Conservation (phyloP, 345 rosid species). For the Tarenaya hassleriana region DNA sequence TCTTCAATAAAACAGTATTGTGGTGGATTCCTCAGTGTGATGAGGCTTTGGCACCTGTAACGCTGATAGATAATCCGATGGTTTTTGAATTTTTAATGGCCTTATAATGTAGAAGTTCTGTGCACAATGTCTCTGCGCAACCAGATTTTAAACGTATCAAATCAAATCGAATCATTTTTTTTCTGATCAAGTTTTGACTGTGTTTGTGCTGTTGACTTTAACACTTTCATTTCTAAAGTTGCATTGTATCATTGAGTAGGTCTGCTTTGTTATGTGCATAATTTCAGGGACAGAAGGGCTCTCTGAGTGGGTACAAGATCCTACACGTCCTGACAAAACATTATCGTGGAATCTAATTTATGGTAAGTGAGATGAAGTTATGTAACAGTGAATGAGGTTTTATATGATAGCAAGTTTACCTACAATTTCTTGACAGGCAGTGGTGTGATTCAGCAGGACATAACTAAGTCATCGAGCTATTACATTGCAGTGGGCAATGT, state of each 20-base stretch:
- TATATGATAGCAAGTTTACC: constrained; percentile 17
- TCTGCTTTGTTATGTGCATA: constrained; percentile 23
- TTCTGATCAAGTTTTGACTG: too few relatives aligned
- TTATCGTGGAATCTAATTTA: constrained; percentile 73
- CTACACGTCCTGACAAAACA: constrained; percentile 75
- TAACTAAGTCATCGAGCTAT: constrained; percentile 63
- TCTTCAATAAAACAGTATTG: constrained; percentile 2
- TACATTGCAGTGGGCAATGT: constrained; percentile 76
- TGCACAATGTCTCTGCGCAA: neutral
- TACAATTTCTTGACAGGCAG: constrained; percentile 40
- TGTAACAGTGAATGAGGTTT: constrained; percentile 8
- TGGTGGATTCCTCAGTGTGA: neutral
- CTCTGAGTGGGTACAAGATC: constrained; percentile 74
- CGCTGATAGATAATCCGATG: neutral
- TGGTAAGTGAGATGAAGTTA: constrained; percentile 37
- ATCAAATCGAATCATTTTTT: too few relatives aligned
- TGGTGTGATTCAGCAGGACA: constrained; percentile 53
- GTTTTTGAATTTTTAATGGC: neutral
- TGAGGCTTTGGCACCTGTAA: constrained; percentile 3
- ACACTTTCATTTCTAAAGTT: too few relatives aligned
- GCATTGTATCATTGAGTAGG: too few relatives aligned
- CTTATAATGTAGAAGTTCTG: neutral
- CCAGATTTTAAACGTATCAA: neutral
- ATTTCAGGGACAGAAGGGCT: constrained; percentile 78
- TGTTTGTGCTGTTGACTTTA: too few relatives aligned